Evolutionary conservation across 2,329 filamentous ascomycete genomes (phyloP).

Genomic region (Colletotrichum noveboracense): DNA sequence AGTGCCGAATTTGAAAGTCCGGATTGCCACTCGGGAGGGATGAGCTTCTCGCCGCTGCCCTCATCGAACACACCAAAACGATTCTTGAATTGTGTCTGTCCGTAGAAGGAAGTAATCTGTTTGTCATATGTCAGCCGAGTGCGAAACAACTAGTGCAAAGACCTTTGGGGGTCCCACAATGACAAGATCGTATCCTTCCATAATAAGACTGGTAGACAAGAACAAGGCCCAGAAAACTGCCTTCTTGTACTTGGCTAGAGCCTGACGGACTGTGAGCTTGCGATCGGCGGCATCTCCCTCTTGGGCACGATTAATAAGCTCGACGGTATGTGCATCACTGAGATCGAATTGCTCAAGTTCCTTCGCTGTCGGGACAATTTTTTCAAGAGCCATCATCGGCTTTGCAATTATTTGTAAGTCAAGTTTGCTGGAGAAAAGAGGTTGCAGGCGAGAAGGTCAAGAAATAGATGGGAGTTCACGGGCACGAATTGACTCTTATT

Average conservation of each 20-base stretch:
- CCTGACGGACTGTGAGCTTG: conserved; percentile 27
- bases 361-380: not conserved
- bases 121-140: not conserved
- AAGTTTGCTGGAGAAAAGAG: too few species aligned
- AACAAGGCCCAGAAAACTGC: conserved; percentile 34
- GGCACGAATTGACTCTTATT: not conserved
- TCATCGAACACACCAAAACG: conserved; percentile 31
- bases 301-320: not conserved
- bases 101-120: conserved; percentile 33
- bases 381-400: too few species aligned
- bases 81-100: conserved; percentile 31
- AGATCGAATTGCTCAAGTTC: not conserved
- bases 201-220: conserved; percentile 49
- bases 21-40: conserved; percentile 51
- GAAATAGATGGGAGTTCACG: accelerated
- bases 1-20: conserved; percentile 47
- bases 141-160: not conserved
- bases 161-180: conserved; percentile 35
- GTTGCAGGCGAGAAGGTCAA: not conserved
- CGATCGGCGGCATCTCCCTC: conserved; percentile 20
- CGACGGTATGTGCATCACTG: not conserved
- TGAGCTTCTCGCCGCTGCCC: conserved; percentile 36
- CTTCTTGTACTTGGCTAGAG: conserved; percentile 31
- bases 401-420: too few species aligned
- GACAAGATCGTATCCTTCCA: conserved; percentile 56